phyloP scores from a whole-genome alignment of 306 rosid genomes.

The Sechiopsis laciniata region DNA sequence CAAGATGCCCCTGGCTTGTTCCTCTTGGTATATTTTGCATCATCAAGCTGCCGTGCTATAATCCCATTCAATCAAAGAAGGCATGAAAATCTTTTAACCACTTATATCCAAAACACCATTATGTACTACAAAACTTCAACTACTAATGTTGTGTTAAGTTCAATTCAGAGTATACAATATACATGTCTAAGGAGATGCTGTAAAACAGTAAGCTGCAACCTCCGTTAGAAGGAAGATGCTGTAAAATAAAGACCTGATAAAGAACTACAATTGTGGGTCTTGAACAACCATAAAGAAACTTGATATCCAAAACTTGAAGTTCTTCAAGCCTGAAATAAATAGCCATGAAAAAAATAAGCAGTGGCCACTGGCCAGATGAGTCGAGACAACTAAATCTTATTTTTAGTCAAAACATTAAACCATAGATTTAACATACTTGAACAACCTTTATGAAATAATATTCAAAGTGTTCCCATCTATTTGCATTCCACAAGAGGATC shows the following conservation, averaged over 20 bases:
- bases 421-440: background rate
- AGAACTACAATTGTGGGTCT: constrained; percentile 97
- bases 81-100: background rate
- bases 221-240: background rate
- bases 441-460: background rate
- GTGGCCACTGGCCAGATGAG: background rate
- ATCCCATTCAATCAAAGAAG: background rate
- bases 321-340: constrained; percentile 87
- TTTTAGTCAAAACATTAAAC: background rate
- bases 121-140: background rate
- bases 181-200: too few relatives aligned
- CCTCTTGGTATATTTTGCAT: background rate
- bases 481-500: background rate
- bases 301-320: constrained; percentile 94
- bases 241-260: constrained; percentile 56
- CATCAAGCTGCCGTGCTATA: background rate
- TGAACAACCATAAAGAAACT: constrained; percentile 91
- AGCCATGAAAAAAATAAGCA: constrained; percentile 12
- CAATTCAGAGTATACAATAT: background rate
- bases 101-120: background rate
- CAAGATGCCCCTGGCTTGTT: background rate
- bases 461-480: background rate
- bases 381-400: constrained; percentile 2
- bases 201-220: background rate
- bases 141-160: background rate